These are phyloP conservation scores for Backusella australiensis DNA, from an alignment of 192 early-diverging fungal species.

Conservation along the genomic window DNA sequence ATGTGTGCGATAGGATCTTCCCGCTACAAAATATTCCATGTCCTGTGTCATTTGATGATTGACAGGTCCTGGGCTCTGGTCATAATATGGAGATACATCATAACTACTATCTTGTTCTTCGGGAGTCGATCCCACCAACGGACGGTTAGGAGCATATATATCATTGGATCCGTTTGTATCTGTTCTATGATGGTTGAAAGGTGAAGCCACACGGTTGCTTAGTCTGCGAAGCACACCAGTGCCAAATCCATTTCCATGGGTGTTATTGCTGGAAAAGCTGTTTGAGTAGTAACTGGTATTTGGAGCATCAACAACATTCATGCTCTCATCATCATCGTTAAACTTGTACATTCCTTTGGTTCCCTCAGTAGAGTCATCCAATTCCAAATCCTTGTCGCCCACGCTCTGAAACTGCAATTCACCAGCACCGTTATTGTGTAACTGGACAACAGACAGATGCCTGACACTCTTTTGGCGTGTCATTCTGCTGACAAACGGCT, in stretches of 20 bases:
- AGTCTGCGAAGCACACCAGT: not conserved
- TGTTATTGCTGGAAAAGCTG: not conserved
- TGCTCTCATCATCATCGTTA: conserved; percentile 23
- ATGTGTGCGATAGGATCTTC: not conserved
- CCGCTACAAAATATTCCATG: conserved; percentile 12
- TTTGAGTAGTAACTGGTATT: not conserved
- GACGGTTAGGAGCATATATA: conserved; percentile 1
- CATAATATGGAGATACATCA: not conserved
- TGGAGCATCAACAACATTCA: not conserved
- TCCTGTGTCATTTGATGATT: not conserved
- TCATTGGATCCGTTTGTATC: not conserved
- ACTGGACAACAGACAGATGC: conserved; percentile 24
- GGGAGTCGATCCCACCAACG: not conserved
- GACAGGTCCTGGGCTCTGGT: not conserved
- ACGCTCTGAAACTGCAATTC: conserved; percentile 36
- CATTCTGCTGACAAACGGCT: conserved; percentile 24
- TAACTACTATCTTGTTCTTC: not conserved
- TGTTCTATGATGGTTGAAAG: not conserved
- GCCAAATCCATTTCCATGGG: not conserved
- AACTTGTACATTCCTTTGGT: conserved; percentile 30
- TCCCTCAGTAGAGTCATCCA: conserved; percentile 35
- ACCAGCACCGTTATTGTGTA: conserved; percentile 13
- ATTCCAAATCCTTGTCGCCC: conserved; percentile 32
- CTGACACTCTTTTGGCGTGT: conserved; percentile 30
- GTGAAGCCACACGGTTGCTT: not conserved